phyloP scores from a whole-genome alignment of 306 rosid species.

The cucumber (Cucumis sativus) region Cucumber_9930_V3 NC_026658.2:22309001-22309500 shows the following conservation, averaged over 20 bases:
- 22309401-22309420: too few relatives aligned
- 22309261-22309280: background rate
- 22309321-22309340: background rate
- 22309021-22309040: background rate
- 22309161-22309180: background rate
- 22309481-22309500: too few relatives aligned
- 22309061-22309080: background rate
- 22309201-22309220: background rate
- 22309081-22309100: background rate
- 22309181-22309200: background rate
- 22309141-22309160: background rate
- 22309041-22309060: background rate
- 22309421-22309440: too few relatives aligned
- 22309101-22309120: background rate
- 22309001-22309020: background rate
- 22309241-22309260: background rate
- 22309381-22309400: background rate
- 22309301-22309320: background rate
- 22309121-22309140: background rate
- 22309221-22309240: background rate
- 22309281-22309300: background rate
- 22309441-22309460: too few relatives aligned
- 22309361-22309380: background rate
- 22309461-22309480: too few relatives aligned
- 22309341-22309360: background rate